Evolutionary conservation across 192 early-diverging fungal genomes (phyloP), one percentile per base, ranked within the genome.

Genomic region (Entomortierella beljakovae): DNA sequence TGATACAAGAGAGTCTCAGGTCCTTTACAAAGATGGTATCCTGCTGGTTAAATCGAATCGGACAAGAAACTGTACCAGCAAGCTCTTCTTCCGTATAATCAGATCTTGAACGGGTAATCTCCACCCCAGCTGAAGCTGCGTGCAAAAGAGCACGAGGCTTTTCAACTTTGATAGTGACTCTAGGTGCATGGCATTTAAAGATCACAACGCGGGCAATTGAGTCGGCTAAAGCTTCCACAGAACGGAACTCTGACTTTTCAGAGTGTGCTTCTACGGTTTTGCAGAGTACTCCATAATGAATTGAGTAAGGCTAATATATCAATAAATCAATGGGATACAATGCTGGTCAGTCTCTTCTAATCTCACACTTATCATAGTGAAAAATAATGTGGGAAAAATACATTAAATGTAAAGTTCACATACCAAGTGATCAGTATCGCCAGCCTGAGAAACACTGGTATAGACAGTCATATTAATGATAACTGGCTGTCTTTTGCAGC

Each of bases 121-220:
- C 90, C 23, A 99, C 91, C 16, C 96, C 95, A 1, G 94, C 95
- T 23, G 89, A 91, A 56, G 89, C 86, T 15, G 96, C 96, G 71
- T 97, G 96, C 65, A 99, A 84, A n/a, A 98, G 86, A 26, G 95
- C 98, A 18, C 90, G 85, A 31, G 94, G 93, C 61, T 98, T 97
- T 64, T 93, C 92, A 10, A 94, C 85, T 16, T 84, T 81, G 43
- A 97, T 88, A 8, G 86, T 88, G 48, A 95, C 90, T 18, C 83
- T 89, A 35, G 86, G 72, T 4, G 88, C 91, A 26, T 89, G 85
- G 62, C 86, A 92, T 64, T 93, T 84, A 28, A 77, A 83, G 46
- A 93, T 84, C 34, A 88, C 88, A 28, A 88, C 80, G 31, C 80
- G 70, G 40, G 88, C 89, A 31, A 94, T 83, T 8, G 86, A 90